These are phyloP conservation scores for Saccharomyces hybrid DNA, from an alignment of 1,139 yeast genomes.

Conservation along the genomic window DNA sequence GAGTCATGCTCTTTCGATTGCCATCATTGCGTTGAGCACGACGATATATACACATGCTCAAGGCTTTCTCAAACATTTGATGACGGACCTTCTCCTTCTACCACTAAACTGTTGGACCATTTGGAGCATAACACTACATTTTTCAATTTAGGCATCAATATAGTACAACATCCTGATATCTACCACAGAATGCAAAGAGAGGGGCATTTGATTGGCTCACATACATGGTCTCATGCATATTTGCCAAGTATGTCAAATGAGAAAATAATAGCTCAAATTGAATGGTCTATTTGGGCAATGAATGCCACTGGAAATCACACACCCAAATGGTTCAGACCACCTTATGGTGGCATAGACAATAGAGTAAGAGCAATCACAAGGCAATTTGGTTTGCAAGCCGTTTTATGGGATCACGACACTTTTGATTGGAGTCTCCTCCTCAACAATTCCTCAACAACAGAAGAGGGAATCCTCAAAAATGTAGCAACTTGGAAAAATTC, in stretches of 20 bases:
- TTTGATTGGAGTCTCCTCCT: constrained; percentile 77
- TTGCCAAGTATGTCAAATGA: constrained; percentile 72
- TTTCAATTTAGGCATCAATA: constrained; percentile 77
- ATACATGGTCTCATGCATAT: constrained; percentile 88
- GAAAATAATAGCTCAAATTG: constrained; percentile 75
- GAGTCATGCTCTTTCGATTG: constrained; percentile 80
- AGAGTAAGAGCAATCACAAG: constrained; percentile 71
- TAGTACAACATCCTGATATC: constrained; percentile 66
- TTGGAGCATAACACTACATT: constrained; percentile 60
- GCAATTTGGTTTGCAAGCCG: constrained; percentile 81
- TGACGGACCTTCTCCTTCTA: constrained; percentile 83
- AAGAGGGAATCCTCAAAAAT: constrained; percentile 46
- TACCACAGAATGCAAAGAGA: constrained; percentile 47
- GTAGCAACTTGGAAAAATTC: constrained; percentile 43
- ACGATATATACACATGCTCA: constrained; percentile 72
- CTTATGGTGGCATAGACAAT: constrained; percentile 89
- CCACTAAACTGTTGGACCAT: constrained; percentile 49
- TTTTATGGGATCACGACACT: constrained; percentile 86
- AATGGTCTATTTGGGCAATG: constrained; percentile 98
- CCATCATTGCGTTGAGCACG: constrained; percentile 64
- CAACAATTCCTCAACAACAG: constrained; percentile 31
- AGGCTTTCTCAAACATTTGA: constrained; percentile 80
- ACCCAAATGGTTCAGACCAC: constrained; percentile 95
- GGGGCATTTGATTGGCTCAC: constrained; percentile 82
- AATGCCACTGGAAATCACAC: constrained; percentile 83